Base-by-base conservation (phyloP, 306 rosid species). In the Trichosanthes truncata region DNA sequence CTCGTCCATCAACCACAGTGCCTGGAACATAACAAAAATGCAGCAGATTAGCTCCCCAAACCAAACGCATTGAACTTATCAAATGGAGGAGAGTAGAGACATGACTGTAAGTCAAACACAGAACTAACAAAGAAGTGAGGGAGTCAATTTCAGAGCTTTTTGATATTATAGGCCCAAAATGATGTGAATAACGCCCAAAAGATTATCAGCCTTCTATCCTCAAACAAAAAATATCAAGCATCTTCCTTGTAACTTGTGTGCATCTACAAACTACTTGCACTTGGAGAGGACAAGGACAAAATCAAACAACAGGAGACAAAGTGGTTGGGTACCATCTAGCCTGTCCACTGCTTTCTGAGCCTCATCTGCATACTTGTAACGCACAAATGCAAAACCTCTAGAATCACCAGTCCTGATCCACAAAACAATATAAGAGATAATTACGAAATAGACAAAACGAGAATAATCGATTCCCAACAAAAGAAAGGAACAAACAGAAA, bases 301-400 rank as follows among this genome's bases (percentile, higher is more conserved):
- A 31, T 25, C 68, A 63, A 40, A 73, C 41, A 61, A 61, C 3
- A 49, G n/a, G 45, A 11, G 38, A 29, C n/a, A 48, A 6, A 7
- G 49, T 45, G 38, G 57, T n/a, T 2, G 40, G n/a, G 38, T 86
- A 91, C 98, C 98, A 26, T 93, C 96, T 9, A 93, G 96, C 89
- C 92, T 91, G 0, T 93, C 98, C 76, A 90, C 98, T 13, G 98
- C 97, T 78, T 93, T 91, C 10, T 86, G 89, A 25, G 98, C 98
- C 86, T 93, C 98, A 26, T 93, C 97, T 6, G 97, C 97, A 78
- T 93, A 91, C 79, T 91, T 93, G 85, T 90, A 93, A 10, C 97
- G 91, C 89, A 93, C 98, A 84, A 93, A 93, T 5, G 98, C 98
- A 78, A 91, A 93, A 26, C 98, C 98, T 84, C 97, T 87, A 5